These are phyloP conservation scores for Hysterangium stoloniferum DNA, from an alignment of 768 basidiomycete species.

Conservation along the genomic window DNA sequence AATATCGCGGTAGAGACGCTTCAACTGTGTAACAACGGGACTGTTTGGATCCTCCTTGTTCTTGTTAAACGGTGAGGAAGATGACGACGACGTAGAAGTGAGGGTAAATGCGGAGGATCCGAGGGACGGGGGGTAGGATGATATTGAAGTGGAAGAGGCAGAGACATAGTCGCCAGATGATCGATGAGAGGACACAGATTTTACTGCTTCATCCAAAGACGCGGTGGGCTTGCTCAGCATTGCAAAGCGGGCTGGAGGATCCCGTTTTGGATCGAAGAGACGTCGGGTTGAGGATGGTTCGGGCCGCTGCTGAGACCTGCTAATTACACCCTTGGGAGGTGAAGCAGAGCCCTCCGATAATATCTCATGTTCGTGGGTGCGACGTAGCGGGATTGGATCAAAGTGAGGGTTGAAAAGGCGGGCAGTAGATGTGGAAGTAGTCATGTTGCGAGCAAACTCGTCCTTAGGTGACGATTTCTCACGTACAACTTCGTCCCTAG, in stretches of 20 bases:
- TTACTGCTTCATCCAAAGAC: slow-evolving; percentile 22
- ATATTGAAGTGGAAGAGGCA: slow-evolving; percentile 64
- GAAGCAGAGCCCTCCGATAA: slow-evolving; percentile 55
- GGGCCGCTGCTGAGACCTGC: slow-evolving; percentile 29
- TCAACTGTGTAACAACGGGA: slow-evolving; percentile 67
- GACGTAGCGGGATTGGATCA: slow-evolving; percentile 55
- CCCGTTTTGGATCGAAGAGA: slow-evolving; percentile 83
- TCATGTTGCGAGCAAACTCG: slow-evolving; percentile 65
- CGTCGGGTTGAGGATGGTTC: slow-evolving; percentile 33
- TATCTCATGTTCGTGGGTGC: slow-evolving; percentile 56
- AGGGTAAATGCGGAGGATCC: slow-evolving; percentile 18
- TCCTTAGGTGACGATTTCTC: slow-evolving; percentile 43
- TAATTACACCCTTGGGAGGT: slow-evolving; percentile 19
- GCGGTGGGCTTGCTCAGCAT: slow-evolving; percentile 45
- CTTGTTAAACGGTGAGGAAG: slow-evolving; percentile 61
- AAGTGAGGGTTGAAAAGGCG: slow-evolving; percentile 66
- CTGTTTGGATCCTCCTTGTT: slow-evolving; percentile 42
- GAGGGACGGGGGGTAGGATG: slow-evolving; percentile 34
- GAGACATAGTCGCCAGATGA: slow-evolving; percentile 67
- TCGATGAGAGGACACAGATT: slow-evolving; percentile 47
- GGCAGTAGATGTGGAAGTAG: slow-evolving; percentile 45
- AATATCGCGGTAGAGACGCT: slow-evolving; percentile 77
- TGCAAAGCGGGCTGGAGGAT: slow-evolving; percentile 85
- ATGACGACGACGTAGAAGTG: slow-evolving; percentile 29
- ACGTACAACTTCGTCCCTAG: slow-evolving; percentile 28